A percentile compares a stretch with the other conserved stretches of the same genome.
Evolutionary conservation across 2,329 filamentous ascomycete species (phyloP).

Genomic region (Monosporascus sp.): DNA sequence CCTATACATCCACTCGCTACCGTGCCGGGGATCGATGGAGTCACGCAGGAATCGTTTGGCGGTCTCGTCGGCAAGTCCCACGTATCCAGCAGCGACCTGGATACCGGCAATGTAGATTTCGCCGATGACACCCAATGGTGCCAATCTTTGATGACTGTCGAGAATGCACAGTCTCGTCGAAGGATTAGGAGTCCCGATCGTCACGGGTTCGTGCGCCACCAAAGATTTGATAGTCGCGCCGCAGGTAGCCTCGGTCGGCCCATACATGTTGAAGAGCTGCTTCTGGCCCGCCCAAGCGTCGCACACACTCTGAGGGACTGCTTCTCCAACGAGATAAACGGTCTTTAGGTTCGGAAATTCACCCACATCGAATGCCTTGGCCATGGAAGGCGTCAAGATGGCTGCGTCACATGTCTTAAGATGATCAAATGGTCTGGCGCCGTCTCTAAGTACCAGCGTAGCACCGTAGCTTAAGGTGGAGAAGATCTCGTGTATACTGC

Average conservation of each 20-base stretch:
- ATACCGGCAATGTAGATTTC: conserved; percentile 37
- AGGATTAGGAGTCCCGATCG: conserved; percentile 30
- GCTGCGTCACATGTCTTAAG: conserved; percentile 23
- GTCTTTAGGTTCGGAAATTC: conserved; percentile 26
- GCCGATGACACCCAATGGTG: conserved; percentile 30
- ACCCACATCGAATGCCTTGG: conserved; percentile 22
- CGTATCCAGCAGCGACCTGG: conserved; percentile 36
- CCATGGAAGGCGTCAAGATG: conserved; percentile 34
- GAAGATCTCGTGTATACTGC: conserved; percentile 3
- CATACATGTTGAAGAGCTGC: conserved; percentile 36
- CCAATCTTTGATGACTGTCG: conserved; percentile 17
- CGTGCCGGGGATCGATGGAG: conserved; percentile 9
- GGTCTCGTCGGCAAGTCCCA: conserved; percentile 19
- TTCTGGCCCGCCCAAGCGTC: conserved; percentile 27
- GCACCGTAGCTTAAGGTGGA: conserved; percentile 1
- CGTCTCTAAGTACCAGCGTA: background rate
- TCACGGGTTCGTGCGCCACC: conserved; percentile 20
- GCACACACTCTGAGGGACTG: conserved; percentile 25
- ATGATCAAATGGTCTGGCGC: conserved; percentile 20
- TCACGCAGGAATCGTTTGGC: conserved; percentile 26
- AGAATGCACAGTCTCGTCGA: conserved; percentile 34
- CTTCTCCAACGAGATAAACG: conserved; percentile 33
- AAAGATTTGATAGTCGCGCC: conserved; percentile 30
- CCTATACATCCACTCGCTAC: conserved; percentile 29
- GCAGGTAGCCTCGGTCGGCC: conserved; percentile 35